Percentiles rank a stretch among this genome's conserved stretches.
Conservation (phyloP, 345 rosid genomes). For the Rhodamnia rubescens region DNA sequence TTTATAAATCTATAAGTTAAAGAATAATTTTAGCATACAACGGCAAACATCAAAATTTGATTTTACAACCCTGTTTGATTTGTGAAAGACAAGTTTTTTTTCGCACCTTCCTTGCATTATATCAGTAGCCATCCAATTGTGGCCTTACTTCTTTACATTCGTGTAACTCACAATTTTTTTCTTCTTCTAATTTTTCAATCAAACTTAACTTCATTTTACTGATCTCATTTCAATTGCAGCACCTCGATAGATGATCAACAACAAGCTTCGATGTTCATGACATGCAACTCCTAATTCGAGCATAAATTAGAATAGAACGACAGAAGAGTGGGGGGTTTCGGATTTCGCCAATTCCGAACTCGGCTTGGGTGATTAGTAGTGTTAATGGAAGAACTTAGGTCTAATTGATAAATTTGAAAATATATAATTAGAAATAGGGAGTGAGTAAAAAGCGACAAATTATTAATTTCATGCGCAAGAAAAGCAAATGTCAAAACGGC, state of each 20-base stretch:
- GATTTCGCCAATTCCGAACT: neutral
- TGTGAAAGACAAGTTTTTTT: neutral
- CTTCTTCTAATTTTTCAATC: too few relatives aligned
- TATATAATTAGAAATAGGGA: neutral
- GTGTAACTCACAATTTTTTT: too few relatives aligned
- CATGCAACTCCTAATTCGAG: too few relatives aligned
- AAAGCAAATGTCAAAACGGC: neutral
- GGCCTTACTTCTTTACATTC: neutral
- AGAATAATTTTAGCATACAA: neutral
- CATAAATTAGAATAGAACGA: too few relatives aligned
- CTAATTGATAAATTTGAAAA: neutral
- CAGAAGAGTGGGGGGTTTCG: too few relatives aligned
- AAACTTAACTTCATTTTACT: too few relatives aligned
- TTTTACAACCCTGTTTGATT: neutral
- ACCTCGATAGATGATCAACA: too few relatives aligned
- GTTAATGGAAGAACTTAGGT: neutral
- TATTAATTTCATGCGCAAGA: neutral
- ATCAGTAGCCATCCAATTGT: neutral
- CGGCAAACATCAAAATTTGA: too few relatives aligned
- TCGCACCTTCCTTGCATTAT: too few relatives aligned
- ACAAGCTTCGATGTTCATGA: too few relatives aligned
- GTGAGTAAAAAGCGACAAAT: neutral
- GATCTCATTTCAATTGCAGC: too few relatives aligned
- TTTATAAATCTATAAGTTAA: neutral
- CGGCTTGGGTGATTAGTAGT: fast-evolving